Percentiles rank a stretch among this genome's conserved stretches.
phyloP scores from a whole-genome alignment of 768 basidiomycete genomes.

The Hericium coralloides region DNA sequence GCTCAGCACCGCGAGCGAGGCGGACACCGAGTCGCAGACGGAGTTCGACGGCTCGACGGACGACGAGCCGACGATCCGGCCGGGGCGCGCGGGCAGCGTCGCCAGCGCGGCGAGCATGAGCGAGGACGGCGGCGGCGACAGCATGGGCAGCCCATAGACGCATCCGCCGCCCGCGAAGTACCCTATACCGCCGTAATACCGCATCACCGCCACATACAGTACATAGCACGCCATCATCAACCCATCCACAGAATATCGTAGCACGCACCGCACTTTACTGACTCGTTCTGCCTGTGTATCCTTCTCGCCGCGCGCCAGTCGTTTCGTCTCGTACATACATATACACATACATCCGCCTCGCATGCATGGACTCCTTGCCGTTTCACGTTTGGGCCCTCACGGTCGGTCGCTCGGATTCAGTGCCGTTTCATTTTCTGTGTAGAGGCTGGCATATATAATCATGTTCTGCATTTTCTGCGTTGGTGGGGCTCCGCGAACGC shows the following conservation, averaged over 20 bases:
- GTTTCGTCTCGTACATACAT: too few relatives aligned
- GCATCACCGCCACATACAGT: too few relatives aligned
- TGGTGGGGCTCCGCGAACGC: too few relatives aligned
- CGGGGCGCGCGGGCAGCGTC: conserved; percentile 16
- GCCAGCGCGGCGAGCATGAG: conserved; percentile 6
- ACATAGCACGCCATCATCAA: too few relatives aligned
- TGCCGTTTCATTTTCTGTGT: too few relatives aligned
- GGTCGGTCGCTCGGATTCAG: too few relatives aligned
- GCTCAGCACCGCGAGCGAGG: conserved; percentile 21
- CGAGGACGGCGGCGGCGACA: background rate
- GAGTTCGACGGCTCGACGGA: conserved; percentile 51
- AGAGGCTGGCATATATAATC: too few relatives aligned
- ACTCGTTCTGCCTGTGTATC: background rate
- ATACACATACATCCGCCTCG: too few relatives aligned
- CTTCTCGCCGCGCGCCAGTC: background rate
- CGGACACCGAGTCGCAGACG: conserved; percentile 26
- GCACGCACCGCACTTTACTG: background rate
- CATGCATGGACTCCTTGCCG: too few relatives aligned
- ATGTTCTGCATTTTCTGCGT: too few relatives aligned
- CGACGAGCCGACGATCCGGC: conserved; percentile 77
- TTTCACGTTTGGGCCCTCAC: too few relatives aligned
- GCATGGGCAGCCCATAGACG: background rate
- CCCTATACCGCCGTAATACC: too few relatives aligned
- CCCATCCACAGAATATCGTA: background rate
- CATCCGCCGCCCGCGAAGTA: background rate